phyloP scores from a whole-genome alignment of 345 rosid species.

The Linum tenue region DNA sequence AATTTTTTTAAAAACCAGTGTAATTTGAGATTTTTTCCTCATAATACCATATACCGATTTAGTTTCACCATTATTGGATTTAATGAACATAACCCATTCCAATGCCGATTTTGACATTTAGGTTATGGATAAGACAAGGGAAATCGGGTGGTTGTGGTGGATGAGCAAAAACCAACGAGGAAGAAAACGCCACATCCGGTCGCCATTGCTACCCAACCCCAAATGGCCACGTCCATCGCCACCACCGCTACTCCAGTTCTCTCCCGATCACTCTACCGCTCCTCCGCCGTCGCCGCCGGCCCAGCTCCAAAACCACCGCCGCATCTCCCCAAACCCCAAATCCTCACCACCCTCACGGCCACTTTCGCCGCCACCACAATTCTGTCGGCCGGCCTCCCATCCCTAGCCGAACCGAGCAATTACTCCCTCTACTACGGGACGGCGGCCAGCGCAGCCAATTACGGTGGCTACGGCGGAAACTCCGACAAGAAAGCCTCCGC shows the following conservation, averaged over 20 bases:
- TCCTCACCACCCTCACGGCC: slow-evolving; percentile 23
- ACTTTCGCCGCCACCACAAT: slow-evolving; percentile 43
- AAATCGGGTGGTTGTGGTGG: too few relatives aligned
- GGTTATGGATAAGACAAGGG: too few relatives aligned
- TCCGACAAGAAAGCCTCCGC: slow-evolving; percentile 84
- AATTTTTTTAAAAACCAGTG: too few relatives aligned
- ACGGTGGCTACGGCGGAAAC: slow-evolving; percentile 85
- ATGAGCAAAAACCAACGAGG: too few relatives aligned
- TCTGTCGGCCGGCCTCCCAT: slow-evolving; percentile 29
- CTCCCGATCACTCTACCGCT: slow-evolving; percentile 38
- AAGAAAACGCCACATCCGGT: too few relatives aligned
- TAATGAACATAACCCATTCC: too few relatives aligned
- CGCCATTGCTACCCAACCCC: slow-evolving; percentile 1
- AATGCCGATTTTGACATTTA: too few relatives aligned
- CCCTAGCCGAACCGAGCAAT: slow-evolving; percentile 31
- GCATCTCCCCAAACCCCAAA: slow-evolving; percentile 12
- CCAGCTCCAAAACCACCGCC: slow-evolving; percentile 17
- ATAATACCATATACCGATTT: too few relatives aligned
- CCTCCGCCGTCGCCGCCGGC: slow-evolving; percentile 28
- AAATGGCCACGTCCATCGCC: slow-evolving; percentile 18
- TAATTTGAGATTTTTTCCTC: too few relatives aligned
- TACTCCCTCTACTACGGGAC: slow-evolving; percentile 78
- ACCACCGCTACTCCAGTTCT: slow-evolving; percentile 17
- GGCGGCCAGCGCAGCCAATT: slow-evolving; percentile 92
- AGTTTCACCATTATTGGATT: too few relatives aligned